Evolutionary conservation across 495 filamentous ascomycete genomes (phyloP), one percentile per base, ranked within the genome.

Genomic region (Xylaria intraflava): DNA sequence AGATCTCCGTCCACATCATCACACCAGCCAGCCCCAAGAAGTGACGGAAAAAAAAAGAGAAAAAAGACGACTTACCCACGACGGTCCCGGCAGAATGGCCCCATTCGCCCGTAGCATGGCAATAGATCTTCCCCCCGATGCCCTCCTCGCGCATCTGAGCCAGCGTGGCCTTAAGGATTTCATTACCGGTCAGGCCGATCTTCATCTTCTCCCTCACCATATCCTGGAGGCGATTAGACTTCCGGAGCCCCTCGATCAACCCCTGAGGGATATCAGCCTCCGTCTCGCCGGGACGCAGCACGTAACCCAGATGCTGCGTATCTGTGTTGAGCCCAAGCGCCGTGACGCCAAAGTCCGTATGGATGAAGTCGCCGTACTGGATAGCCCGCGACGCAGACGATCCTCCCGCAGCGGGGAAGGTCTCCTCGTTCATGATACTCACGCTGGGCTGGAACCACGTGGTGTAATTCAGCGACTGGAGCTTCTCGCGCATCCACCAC

Each of bases 51-150:
- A 29, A 23, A 22, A 27, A 26, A 16, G 39, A 10, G 50, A 49
- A 6, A 12, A 7, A n/a, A 29, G 27, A 47, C 62, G 22, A 47
- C 63, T 6, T 61, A 73, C 73, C 74, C 43, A 77, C 67, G 23
- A 76, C 48, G 2, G 74, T 65, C 1, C 74, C 73, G 0, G 74
- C 74, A 5, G 67, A 69, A 57, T 78, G 74, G 0, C 73, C 74
- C 72, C 72, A 76, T 64, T 78, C 74, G 0, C 74, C 74, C 29
- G 73, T 73, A n/a, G 74, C 69, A 46, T 78, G 73, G 29, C 59
- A 70, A 35, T 78, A 78, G 1, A 78, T 65, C 58, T 62, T 72
- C 1, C 71, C 74, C 36, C 70, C 63, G 22, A 77, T 71, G 6
- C 68, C 70, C 53, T 75, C 74, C 14, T 38, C 57, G 4, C 48